Conservation (phyloP, 169 alveolate genomes). For the Eimeria falciformis region DNA sequence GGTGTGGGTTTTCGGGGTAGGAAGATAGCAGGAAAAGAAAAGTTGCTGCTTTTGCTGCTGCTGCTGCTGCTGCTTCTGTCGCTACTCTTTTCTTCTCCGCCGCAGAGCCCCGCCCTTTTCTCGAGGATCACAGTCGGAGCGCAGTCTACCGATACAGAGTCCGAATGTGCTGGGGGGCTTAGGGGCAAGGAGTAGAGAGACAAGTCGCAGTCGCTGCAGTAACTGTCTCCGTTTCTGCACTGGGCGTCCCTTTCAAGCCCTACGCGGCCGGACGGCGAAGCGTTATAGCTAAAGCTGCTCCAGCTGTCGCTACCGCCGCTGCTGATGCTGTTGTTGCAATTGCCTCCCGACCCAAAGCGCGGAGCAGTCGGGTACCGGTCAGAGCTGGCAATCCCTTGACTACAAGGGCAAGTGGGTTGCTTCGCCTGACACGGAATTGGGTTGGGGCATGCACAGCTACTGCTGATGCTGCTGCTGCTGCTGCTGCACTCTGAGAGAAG, state of each 20-base stretch:
- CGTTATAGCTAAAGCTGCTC: background rate
- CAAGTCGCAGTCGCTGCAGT: background rate
- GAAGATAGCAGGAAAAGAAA: background rate
- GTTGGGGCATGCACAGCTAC: background rate
- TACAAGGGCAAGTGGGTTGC: too few species aligned
- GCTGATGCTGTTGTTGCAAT: background rate
- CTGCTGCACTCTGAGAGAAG: background rate
- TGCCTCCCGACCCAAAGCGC: background rate
- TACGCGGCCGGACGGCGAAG: too few species aligned
- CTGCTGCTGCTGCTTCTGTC: slow-evolving; percentile 11
- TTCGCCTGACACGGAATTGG: too few species aligned
- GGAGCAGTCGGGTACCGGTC: background rate
- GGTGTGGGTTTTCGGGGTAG: background rate
- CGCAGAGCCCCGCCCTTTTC: background rate
- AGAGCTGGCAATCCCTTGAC: background rate
- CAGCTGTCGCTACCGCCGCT: background rate
- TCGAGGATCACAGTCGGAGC: background rate
- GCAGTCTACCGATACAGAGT: background rate
- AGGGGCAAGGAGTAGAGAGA: background rate
- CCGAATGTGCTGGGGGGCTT: background rate
- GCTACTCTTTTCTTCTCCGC: background rate
- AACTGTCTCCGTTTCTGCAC: too few species aligned
- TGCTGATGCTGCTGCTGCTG: slow-evolving; percentile 20
- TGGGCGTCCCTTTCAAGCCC: too few species aligned
- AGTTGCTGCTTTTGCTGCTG: background rate